These are phyloP conservation scores for Penicillium expansum DNA, from an alignment of 2,329 filamentous ascomycete genomes.

Conservation along the genomic window DNA sequence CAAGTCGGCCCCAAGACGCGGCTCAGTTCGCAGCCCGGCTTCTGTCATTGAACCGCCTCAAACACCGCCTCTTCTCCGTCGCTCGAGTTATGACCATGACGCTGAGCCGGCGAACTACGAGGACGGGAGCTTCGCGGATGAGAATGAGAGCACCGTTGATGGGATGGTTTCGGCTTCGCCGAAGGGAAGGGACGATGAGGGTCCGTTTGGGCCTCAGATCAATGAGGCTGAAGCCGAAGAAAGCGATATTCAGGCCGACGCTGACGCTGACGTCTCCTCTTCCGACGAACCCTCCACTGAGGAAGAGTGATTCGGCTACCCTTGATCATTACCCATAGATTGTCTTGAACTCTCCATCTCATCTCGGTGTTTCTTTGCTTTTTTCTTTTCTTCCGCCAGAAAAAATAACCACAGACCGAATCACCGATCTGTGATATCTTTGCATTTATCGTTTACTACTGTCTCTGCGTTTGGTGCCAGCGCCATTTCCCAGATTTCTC, in stretches of 20 bases:
- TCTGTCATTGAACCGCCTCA: constrained; percentile 37
- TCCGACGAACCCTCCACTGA: constrained; percentile 9
- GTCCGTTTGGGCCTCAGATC: constrained; percentile 35
- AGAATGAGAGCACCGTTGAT: constrained; percentile 49
- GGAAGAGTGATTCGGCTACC: constrained; percentile 1
- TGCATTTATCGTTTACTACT: background rate
- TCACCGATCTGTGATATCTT: constrained; percentile 1
- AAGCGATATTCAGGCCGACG: background rate
- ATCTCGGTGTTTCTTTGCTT: constrained; percentile 3
- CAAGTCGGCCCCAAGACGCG: constrained; percentile 29
- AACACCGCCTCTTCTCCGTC: constrained; percentile 57
- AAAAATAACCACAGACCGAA: background rate
- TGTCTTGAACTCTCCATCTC: background rate
- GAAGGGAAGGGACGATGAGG: constrained; percentile 27
- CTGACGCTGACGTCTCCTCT: constrained; percentile 6
- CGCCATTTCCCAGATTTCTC: background rate
- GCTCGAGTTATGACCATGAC: constrained; percentile 58
- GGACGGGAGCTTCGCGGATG: constrained; percentile 47
- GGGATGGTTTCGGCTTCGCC: constrained; percentile 38
- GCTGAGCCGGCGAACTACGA: constrained; percentile 53
- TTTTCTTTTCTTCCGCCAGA: background rate
- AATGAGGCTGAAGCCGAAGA: constrained; percentile 4
- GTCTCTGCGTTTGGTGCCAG: constrained; percentile 2
- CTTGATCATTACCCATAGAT: constrained; percentile 3
- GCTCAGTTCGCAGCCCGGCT: constrained; percentile 33